Evolutionary conservation across 805 yeast genomes (phyloP).

Genomic region (Maudiozyma serrabonitensis): DNA sequence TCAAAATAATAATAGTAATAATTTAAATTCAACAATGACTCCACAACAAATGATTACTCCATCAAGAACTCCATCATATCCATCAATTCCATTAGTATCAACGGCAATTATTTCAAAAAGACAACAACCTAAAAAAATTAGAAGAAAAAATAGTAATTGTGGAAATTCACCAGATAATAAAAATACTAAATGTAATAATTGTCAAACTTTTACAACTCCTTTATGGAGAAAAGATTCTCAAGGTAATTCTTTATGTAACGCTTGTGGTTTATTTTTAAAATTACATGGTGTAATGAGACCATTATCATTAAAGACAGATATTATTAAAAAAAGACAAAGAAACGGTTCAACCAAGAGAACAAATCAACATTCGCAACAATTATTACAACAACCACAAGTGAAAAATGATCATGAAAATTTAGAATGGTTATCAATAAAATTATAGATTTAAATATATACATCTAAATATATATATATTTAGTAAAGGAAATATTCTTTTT

Average conservation of each 20-base stretch:
- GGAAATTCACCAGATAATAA: conserved; percentile 7
- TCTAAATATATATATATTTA: neutral
- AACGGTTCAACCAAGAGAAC: conserved; percentile 11
- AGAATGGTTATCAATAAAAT: conserved; percentile 1
- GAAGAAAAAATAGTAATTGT: conserved; percentile 8
- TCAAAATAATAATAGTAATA: neutral
- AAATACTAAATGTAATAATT: conserved; percentile 59
- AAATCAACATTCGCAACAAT: too few relatives aligned
- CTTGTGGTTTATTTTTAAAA: conserved; percentile 86
- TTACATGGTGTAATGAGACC: conserved; percentile 91
- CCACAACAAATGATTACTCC: neutral
- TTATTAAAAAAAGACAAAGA: conserved; percentile 80
- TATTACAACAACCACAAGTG: too few relatives aligned
- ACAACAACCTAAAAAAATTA: conserved; percentile 13
- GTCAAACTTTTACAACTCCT: conserved; percentile 85
- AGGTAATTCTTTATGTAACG: conserved; percentile 88
- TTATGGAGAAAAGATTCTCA: conserved; percentile 86
- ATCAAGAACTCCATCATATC: neutral
- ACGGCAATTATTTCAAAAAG: neutral
- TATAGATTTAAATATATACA: neutral
- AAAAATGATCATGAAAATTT: neutral
- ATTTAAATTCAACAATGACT: neutral
- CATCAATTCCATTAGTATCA: neutral
- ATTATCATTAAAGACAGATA: conserved; percentile 78
- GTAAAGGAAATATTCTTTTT: neutral